Evolutionary conservation across 768 basidiomycete genomes (phyloP), one percentile per base, ranked within the genome.

Genomic region (Mycena epipterygia): DNA sequence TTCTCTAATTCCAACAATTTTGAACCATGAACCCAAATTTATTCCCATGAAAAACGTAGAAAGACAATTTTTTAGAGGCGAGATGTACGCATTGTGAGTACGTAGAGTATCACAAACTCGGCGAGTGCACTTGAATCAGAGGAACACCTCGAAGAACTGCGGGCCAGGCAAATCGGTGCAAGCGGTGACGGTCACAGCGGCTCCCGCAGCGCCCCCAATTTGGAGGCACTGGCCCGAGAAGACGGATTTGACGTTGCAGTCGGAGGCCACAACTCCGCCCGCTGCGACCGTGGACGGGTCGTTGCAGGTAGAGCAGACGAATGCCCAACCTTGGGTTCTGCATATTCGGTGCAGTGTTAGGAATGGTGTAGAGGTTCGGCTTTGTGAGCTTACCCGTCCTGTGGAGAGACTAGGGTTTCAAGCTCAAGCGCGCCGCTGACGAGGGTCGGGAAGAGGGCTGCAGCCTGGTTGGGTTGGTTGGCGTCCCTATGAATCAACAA

Each of bases 251-350:
- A 70, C 64, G 5, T 53, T 53, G 56, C 69, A 70, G 1, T 29
- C 33, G 3, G 63, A 52, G 7, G 49, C 69, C 9, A 65, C 27
- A 6, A 59, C 55, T 1, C 63, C 68, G 21, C 57, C 63, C 4
- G 12, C 32, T 17, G 27, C 56, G 30, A 63, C 62, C 0, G 63
- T 60, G 39, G 48, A 35, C 8, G 58, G 52, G n/a, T 59, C 44
- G 42, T 39, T 61, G 69, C 69, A 70, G 6, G 49, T 46, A 5
- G 69, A 52, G 58, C 69, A 70, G 32, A 70, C 44, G 39, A 70
- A 65, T 5, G 63, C 64, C 63, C 63, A 70, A 12, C 61, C 70
- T 41, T 71, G 70, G 3, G 14, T 66, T 30, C 70, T 71, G 14
- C 7, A 59, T 51, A 11, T 13, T 17, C 6, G 21, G 21, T n/a